A percentile compares a stretch with the other conserved stretches of the same genome.
Evolutionary conservation across 2,329 filamentous ascomycete genomes (phyloP).

Genomic region (Rhynchosporium secalis): DNA sequence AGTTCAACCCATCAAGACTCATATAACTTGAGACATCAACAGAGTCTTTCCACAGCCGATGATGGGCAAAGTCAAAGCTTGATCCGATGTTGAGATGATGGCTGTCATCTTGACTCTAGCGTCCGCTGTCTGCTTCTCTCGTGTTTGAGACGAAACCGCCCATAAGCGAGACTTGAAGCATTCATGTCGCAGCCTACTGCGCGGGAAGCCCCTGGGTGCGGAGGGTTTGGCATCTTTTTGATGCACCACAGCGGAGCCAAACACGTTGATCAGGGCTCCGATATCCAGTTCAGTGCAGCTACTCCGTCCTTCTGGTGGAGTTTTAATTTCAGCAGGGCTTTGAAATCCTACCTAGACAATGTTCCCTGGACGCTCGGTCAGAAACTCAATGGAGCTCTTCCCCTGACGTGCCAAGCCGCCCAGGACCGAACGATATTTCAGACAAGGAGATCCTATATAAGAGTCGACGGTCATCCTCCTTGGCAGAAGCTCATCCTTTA

Average conservation of each 20-base stretch:
- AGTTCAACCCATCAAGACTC: background rate
- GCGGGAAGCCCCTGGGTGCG: conserved; percentile 8
- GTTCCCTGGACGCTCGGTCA: conserved; percentile 9
- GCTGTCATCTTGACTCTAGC: background rate
- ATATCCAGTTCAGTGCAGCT: background rate
- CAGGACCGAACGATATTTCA: conserved; percentile 5
- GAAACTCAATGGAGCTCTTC: background rate
- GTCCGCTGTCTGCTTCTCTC: background rate
- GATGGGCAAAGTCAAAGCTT: background rate
- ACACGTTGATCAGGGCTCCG: background rate
- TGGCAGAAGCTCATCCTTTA: conserved; percentile 9
- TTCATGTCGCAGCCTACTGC: conserved; percentile 19
- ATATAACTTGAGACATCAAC: background rate
- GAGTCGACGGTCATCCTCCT: conserved; percentile 4
- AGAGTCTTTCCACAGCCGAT: background rate
- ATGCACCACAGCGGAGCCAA: conserved; percentile 10
- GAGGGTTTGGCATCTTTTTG: background rate
- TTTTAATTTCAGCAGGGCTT: conserved; percentile 11
- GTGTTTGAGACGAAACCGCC: conserved; percentile 23
- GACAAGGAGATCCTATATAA: conserved; percentile 16
- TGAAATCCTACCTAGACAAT: background rate
- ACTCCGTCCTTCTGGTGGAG: background rate
- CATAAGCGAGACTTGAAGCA: conserved; percentile 27
- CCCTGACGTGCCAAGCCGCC: conserved; percentile 6
- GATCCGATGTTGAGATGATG: conserved; percentile 23